A percentile compares a stretch with the other conserved stretches of the same genome.
Conservation (phyloP, 1,284 basidiomycete species). For the Termitomyces sp. region DNA sequence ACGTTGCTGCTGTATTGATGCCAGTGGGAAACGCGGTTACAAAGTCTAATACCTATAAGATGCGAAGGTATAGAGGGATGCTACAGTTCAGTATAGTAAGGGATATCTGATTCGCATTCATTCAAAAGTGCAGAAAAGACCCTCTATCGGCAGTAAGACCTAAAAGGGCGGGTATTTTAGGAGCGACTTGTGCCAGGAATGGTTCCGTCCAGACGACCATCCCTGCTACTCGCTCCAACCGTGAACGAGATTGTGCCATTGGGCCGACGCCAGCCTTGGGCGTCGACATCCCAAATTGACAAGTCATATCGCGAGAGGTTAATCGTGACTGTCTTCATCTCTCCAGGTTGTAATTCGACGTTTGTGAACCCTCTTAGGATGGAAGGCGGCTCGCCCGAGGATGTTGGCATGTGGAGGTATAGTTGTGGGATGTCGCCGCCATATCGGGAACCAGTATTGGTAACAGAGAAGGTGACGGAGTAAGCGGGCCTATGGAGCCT, state of each 20-base stretch:
- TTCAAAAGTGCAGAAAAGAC: neutral
- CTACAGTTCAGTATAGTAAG: neutral
- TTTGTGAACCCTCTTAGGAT: constrained; percentile 66
- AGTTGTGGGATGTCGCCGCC: constrained; percentile 58
- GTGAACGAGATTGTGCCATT: constrained; percentile 39
- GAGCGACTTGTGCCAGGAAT: constrained; percentile 19
- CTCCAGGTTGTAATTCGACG: constrained; percentile 42
- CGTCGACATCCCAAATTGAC: constrained; percentile 52
- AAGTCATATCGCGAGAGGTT: constrained; percentile 62
- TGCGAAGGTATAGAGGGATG: neutral
- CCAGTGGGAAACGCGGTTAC: constrained; percentile 57
- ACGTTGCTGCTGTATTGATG: constrained; percentile 53
- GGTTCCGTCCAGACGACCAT: constrained; percentile 36
- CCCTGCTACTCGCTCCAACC: constrained; percentile 50
- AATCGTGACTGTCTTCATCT: constrained; percentile 44
- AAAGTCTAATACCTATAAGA: constrained; percentile 32
- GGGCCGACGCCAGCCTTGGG: constrained; percentile 44
- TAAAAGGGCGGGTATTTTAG: neutral
- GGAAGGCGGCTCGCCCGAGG: constrained; percentile 54
- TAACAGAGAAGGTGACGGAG: constrained; percentile 52
- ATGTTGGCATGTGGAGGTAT: constrained; percentile 55
- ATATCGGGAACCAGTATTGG: constrained; percentile 49
- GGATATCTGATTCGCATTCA: neutral
- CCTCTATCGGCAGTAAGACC: neutral
- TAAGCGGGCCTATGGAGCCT: constrained; percentile 63